phyloP scores from a whole-genome alignment of 2,329 filamentous ascomycete genomes.

The Penicillium psychrosexuale region DNA sequence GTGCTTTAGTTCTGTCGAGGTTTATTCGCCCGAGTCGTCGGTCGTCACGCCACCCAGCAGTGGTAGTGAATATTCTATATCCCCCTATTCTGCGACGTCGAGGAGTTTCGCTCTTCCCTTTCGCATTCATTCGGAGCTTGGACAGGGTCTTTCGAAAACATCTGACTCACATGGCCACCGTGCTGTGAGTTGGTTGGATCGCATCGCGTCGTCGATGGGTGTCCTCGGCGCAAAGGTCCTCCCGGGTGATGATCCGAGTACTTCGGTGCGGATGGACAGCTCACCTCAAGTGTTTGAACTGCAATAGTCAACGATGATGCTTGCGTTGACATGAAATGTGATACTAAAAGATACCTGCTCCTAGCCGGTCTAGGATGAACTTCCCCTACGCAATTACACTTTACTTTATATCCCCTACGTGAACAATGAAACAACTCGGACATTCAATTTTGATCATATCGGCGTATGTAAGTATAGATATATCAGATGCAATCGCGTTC shows the following conservation, averaged over 20 bases:
- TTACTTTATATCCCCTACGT: neutral
- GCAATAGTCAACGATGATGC: neutral
- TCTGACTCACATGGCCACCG: constrained; percentile 23
- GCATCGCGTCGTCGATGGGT: constrained; percentile 35
- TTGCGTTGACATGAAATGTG: neutral
- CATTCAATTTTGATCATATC: neutral
- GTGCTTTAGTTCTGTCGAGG: constrained; percentile 9
- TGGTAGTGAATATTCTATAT: constrained; percentile 7
- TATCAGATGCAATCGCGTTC: neutral
- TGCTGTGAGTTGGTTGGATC: constrained; percentile 31
- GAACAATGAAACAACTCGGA: neutral
- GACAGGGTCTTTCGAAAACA: constrained; percentile 20
- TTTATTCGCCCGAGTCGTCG: constrained; percentile 14
- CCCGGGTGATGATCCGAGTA: neutral
- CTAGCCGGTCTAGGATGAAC: neutral
- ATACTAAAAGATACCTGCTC: neutral
- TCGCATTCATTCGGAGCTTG: constrained; percentile 28
- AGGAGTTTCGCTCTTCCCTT: constrained; percentile 20
- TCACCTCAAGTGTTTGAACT: neutral
- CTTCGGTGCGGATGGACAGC: neutral
- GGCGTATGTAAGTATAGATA: neutral
- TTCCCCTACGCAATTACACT: neutral
- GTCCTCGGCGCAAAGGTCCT: constrained; percentile 27
- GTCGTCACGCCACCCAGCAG: constrained; percentile 10
- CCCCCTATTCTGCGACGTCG: neutral